These are phyloP conservation scores for Mycosarcoma mackinlayi DNA, from an alignment of 1,284 basidiomycete species.

Conservation along the genomic window DNA sequence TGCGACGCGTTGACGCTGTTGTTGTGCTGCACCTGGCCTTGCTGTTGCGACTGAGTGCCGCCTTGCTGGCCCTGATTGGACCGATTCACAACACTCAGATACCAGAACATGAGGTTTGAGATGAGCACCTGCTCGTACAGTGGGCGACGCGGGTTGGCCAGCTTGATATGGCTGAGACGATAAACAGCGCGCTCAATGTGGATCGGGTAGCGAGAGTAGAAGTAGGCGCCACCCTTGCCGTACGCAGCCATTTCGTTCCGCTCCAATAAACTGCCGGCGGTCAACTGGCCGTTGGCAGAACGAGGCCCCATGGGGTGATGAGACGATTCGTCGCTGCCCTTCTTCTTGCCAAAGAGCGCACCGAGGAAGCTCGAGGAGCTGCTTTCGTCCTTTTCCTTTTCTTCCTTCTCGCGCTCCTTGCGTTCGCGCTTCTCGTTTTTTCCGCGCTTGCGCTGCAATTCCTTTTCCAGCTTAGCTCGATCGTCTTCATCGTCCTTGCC, in stretches of 20 bases:
- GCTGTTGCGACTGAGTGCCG: constrained; percentile 57
- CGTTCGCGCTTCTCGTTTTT: constrained; percentile 54
- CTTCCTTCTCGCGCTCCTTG: constrained; percentile 49
- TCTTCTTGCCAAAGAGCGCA: constrained; percentile 62
- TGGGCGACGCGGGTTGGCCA: constrained; percentile 93
- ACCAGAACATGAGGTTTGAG: constrained; percentile 99
- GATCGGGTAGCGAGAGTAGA: constrained; percentile 88
- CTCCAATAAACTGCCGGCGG: constrained; percentile 56
- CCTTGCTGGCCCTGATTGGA: constrained; percentile 69
- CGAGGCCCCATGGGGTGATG: constrained; percentile 11
- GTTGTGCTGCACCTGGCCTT: constrained; percentile 35
- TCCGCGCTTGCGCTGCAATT: constrained; percentile 47
- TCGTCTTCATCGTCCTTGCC: constrained; percentile 63
- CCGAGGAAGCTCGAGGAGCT: constrained; percentile 61
- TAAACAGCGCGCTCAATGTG: constrained; percentile 98
- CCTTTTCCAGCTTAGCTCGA: constrained; percentile 43
- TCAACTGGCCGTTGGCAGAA: constrained; percentile 46
- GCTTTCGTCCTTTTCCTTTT: constrained; percentile 53
- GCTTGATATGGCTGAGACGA: constrained; percentile 94
- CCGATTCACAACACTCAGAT: constrained; percentile 94
- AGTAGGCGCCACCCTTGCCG: constrained; percentile 57
- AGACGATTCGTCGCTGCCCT: constrained; percentile 42
- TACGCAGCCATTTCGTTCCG: constrained; percentile 35
- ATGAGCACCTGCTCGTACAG: constrained; percentile 98
- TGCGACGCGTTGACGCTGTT: not conserved